Base-by-base conservation (phyloP, 139 green algal species). In the Haematococcus sp. region DNA sequence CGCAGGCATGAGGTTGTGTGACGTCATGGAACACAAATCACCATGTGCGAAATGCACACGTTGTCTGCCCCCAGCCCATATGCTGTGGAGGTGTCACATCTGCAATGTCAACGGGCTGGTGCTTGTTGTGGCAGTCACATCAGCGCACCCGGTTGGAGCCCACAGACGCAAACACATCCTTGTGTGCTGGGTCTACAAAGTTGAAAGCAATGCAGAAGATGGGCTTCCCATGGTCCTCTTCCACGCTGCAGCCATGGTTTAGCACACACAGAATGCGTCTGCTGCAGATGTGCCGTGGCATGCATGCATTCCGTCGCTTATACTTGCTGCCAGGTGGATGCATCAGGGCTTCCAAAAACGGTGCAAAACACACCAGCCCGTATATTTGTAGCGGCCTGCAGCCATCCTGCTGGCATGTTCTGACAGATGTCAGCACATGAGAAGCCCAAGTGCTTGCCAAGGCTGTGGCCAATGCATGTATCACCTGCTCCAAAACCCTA, bases 201-300 rank as follows among this genome's bases (percentile, higher is more conserved):
- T 93, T 93, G 79, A 91, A 93, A 33, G 79, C 52, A 11, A 90
- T 79, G 68, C 88, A 91, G 49, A 80, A 93, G 7, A 93, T 70
- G 2, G 88, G 77, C 28, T 82, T 40, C 2, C 30, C 33, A 44
- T 92, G 84, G 19, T 81, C 68, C 72, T 91, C 86, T 11, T 81
- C 63, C 3, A 88, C 31, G 33, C 81, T 92, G 82, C 35, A 16
- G 28, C n/a, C 15, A 55, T 28, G 27, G 51, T n/a, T 15, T 27
- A 28, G 16, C n/a, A 54, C 22, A 33, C 17, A 55, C 3, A 32
- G 5, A 7, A 13, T 66, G 63, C 27, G 63, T 19, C 33, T 69
- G 31, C 32, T 13, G 32, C 4, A 5, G 19, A 7, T 11, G 9
- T 69, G 32, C 32, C 51, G 4, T 3, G 30, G 4, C 19, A 52